Evolutionary conservation across 768 basidiomycete species (phyloP).

Genomic region (Pholiota conissans): DNA sequence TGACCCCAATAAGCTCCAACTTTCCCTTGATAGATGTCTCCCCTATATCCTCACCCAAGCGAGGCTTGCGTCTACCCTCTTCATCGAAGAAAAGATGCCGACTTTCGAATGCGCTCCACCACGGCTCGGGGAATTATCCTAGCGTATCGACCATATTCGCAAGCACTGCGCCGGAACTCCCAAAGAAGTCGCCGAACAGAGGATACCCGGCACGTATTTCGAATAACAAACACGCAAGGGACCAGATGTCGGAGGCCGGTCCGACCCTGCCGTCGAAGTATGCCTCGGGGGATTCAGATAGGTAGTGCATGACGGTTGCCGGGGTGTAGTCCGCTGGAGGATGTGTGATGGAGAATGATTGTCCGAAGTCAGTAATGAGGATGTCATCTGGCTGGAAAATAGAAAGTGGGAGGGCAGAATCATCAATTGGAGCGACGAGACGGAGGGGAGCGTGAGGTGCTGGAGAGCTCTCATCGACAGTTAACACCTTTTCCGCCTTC

Average conservation of each 20-base stretch:
- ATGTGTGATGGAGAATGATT: conserved; percentile 26
- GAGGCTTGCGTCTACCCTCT: too few relatives aligned
- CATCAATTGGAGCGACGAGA: conserved; percentile 29
- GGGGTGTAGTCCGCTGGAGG: conserved; percentile 30
- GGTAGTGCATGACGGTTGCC: conserved; percentile 30
- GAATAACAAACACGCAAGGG: conserved; percentile 40
- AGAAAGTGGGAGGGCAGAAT: conserved; percentile 13
- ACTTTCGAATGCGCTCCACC: conserved; percentile 36
- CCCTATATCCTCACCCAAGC: too few relatives aligned
- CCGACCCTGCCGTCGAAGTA: conserved; percentile 30
- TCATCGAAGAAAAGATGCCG: too few relatives aligned
- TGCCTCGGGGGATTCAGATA: conserved; percentile 35
- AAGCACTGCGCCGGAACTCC: conserved; percentile 27
- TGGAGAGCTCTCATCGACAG: conserved; percentile 20
- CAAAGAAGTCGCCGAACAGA: conserved; percentile 43
- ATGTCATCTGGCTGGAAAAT: conserved; percentile 30
- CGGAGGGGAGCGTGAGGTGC: conserved; percentile 28
- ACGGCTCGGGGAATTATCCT: conserved; percentile 40
- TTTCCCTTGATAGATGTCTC: too few relatives aligned
- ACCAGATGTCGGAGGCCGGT: conserved; percentile 38
- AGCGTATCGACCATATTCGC: conserved; percentile 35
- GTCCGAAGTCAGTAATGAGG: conserved; percentile 38
- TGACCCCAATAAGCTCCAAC: too few relatives aligned
- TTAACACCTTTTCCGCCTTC: conserved; percentile 27
- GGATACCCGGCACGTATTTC: conserved; percentile 38